Evolutionary conservation across 768 basidiomycete genomes (phyloP), one percentile per base, ranked within the genome.

Genomic region (Leccinum sublutescens): DNA sequence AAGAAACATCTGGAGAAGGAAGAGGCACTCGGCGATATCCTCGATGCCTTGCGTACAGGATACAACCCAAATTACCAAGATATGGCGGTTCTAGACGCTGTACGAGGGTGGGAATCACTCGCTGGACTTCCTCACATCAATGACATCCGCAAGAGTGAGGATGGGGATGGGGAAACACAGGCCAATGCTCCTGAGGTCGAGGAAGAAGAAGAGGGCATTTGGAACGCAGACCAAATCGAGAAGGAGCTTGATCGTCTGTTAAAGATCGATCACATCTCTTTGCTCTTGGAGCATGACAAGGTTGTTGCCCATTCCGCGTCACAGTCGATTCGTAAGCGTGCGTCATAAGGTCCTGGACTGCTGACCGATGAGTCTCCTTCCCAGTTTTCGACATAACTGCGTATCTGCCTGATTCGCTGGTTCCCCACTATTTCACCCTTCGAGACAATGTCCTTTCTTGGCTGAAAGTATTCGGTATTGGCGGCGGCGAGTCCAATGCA

Each of bases 11-110:
- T 91, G 27, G 84, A 89, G 59, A 87, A 88, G 54, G 86, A 95
- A 68, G 83, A 83, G 60, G 80, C 85, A 50, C 83, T 99, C 2
- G 89, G 88, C 23, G 83, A 87, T n/a, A 91, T 99, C 53, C 82
- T 99, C 6, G 82, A 86, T 58, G 78, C 86, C 29, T 83, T 99
- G 11, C 83, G 92, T 21, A 82, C 84, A 10, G 87, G 89, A 4
- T 98, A 97, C 77, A 99, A 99, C 72, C 96, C 96, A 15, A 99
- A 99, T 73, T 98, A 98, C 75, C 95, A 98, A 71, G 96, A 99
- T 70, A 98, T 99, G 96, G 95, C 94, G 2, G 96, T 98, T 51
- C 83, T 97, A 29, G 95, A 96, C 65, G 95, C 96, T 17, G 95
- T 98, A 15, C 86, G 94, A 50, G 95, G 95, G 14, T 98, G 92